phyloP scores from a whole-genome alignment of 23 red algal species.

The Gracilaria gracilis region DNA sequence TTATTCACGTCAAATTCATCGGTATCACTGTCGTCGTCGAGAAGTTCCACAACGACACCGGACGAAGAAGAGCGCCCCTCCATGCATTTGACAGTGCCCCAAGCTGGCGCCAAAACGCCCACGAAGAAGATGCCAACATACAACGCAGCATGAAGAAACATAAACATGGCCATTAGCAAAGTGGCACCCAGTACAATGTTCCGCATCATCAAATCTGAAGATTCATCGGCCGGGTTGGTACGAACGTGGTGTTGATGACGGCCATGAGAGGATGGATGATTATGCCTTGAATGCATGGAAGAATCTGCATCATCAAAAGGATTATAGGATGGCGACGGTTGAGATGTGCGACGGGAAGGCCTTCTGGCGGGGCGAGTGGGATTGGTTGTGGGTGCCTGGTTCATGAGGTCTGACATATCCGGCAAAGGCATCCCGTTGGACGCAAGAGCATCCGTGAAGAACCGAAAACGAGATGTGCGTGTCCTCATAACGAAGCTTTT shows the following conservation, averaged over 20 bases:
- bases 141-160: conserved; percentile 40
- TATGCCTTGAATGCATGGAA: neutral
- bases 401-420: neutral
- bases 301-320: conserved; percentile 8
- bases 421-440: neutral
- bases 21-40: conserved; percentile 42
- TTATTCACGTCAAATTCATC: neutral
- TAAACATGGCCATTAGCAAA: conserved; percentile 1
- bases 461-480: neutral
- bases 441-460: conserved; percentile 9
- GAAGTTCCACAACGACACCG: neutral
- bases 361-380: neutral
- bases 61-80: conserved; percentile 8
- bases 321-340: neutral
- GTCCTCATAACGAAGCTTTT: neutral
- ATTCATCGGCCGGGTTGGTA: neutral
- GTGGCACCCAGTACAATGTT: conserved; percentile 36
- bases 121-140: conserved; percentile 39
- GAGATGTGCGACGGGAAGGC: neutral
- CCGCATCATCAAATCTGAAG: conserved; percentile 43
- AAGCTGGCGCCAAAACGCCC: conserved; percentile 51
- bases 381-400: conserved; percentile 1
- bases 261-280: neutral
- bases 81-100: conserved; percentile 53
- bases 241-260: neutral